Conservation (phyloP, 2,329 filamentous ascomycete species). For the Knufia fluminis region DNA sequence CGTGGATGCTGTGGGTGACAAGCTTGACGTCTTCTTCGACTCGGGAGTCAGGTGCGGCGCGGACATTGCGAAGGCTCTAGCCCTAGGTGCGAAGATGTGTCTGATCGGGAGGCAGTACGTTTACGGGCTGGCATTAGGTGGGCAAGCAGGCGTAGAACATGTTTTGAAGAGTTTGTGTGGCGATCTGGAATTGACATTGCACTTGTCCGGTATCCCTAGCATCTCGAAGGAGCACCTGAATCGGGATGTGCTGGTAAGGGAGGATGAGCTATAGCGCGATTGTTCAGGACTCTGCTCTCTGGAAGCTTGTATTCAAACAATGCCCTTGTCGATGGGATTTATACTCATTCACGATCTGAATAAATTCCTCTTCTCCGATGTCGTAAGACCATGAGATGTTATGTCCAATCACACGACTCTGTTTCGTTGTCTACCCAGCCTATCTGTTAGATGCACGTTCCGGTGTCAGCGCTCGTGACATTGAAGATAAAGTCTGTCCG, state of each 20-base stretch:
- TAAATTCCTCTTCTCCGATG: no score
- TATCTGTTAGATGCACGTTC: no score
- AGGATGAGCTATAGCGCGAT: conserved; percentile 10
- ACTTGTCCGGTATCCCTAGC: conserved; percentile 13
- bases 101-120: conserved; percentile 43
- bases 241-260: conserved; percentile 11
- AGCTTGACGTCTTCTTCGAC: conserved; percentile 38
- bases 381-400: no score
- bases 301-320: no score
- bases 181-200: conserved; percentile 17
- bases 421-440: no score
- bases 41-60: conserved; percentile 37
- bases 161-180: conserved; percentile 29
- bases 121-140: conserved; percentile 48
- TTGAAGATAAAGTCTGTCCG: no score
- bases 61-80: conserved; percentile 41
- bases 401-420: no score
- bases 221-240: conserved; percentile 9
- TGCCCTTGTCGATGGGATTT: no score
- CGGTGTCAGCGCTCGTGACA: no score
- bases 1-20: conserved; percentile 33
- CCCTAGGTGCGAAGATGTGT: conserved; percentile 45
- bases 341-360: no score
- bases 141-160: conserved; percentile 45
- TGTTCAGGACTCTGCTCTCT: no score